Evolutionary conservation across 805 yeast genomes (phyloP).

Genomic region (Wickerhamiella azyma): DNA sequence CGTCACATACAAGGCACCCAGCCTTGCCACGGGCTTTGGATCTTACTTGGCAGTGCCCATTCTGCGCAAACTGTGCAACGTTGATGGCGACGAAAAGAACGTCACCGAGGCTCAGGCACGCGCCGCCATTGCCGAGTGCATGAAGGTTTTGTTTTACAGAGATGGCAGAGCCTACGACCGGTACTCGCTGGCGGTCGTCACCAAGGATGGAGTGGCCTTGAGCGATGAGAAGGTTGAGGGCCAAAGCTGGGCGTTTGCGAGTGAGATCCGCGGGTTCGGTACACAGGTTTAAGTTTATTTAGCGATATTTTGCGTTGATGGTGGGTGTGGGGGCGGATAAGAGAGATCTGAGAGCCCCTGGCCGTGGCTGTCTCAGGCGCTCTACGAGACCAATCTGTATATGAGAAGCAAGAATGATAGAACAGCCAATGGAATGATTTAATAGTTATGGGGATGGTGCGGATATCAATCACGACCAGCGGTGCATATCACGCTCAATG

Average conservation of each 20-base stretch:
- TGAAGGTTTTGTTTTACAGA: constrained; percentile 90
- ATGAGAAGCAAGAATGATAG: no score
- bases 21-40: constrained; percentile 94
- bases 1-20: constrained; percentile 74
- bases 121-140: constrained; percentile 62
- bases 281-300: constrained; percentile 29
- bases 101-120: constrained; percentile 65
- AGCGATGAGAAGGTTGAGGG: constrained; percentile 12
- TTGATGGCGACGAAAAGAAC: constrained; percentile 59
- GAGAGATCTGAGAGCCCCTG: no score
- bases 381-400: no score
- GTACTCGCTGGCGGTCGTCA: constrained; percentile 66
- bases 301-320: constrained; percentile 7
- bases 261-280: constrained; percentile 82
- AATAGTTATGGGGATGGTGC: no score
- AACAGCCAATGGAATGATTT: no score
- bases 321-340: no score
- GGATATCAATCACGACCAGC: no score
- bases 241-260: constrained; percentile 49
- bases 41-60: constrained; percentile 88
- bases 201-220: constrained; percentile 46
- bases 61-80: constrained; percentile 69
- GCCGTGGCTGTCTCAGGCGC: no score
- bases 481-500: no score
- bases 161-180: constrained; percentile 90